Base-by-base conservation (phyloP, 768 basidiomycete species). In the Termitomyces sp. region DNA sequence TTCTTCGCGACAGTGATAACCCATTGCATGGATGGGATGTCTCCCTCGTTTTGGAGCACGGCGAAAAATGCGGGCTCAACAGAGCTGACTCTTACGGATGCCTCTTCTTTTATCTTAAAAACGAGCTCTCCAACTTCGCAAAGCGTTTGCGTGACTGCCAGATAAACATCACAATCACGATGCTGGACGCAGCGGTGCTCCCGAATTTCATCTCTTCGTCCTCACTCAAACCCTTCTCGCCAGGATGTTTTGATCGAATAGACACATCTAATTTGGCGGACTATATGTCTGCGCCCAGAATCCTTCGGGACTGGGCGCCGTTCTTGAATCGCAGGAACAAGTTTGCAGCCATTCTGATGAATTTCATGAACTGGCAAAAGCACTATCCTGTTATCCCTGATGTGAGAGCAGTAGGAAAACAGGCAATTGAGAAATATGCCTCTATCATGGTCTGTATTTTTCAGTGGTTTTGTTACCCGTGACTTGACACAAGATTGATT, bases 21-120 rank as follows among this genome's bases (percentile, higher is more conserved):
- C 77, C 77, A 2, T 67, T 81, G 1, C 62, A 59, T 22, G 72
- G 76, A 24, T 81, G 79, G 80, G 72, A 79, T 55, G 29, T 72
- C 41, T 58, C 71, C 36, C 62, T 66, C 26, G 69, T 77, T 36
- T 64, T 75, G 7, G 47, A 57, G 9, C 67, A 72, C 1, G 77
- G 77, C 18, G 67, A 60, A 49, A 66, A 65, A 41, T 58, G 63
- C 34, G 67, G 69, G 2, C 49, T 69, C 15, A 61, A 65, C 29
- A 58, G 64, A 44, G 66, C 62, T 20, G 72, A 74, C 56, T 63
- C 69, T 48, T 67, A 70, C 36, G 70, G 72, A 5, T 69, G 69
- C 45, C 66, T 74, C 20, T 74, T 73, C 59, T 72, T 73, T 58
- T 68, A 74, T 61, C 60, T 72, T 61, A 73, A 72, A 51, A 57